Conservation (phyloP, 805 yeast species). For the Spathaspora sp. region DNA sequence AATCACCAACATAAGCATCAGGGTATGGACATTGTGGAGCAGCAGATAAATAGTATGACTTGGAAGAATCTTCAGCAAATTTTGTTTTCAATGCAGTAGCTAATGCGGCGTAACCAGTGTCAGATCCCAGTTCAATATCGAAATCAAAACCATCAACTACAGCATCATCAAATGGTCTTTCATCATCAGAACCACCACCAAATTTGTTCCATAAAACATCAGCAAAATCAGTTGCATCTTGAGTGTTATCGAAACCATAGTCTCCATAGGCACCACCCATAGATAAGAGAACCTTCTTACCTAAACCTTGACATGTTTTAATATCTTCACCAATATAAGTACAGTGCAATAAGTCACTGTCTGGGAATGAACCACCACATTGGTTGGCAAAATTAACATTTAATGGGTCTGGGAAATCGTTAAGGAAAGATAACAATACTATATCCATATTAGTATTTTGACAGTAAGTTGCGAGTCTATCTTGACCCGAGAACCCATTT, state of each 20-base stretch:
- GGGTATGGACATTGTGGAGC: slow-evolving; percentile 94
- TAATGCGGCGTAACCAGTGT: slow-evolving; percentile 21
- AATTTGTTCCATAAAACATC: slow-evolving; percentile 31
- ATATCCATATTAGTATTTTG: slow-evolving; percentile 63
- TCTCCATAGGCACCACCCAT: slow-evolving; percentile 42
- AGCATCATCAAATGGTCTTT: slow-evolving; percentile 26
- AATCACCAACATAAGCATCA: slow-evolving; percentile 44
- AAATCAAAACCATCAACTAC: slow-evolving; percentile 33
- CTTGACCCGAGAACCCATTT: slow-evolving; percentile 21
- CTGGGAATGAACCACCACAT: slow-evolving; percentile 23
- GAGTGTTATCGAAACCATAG: slow-evolving; percentile 50
- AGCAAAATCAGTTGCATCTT: slow-evolving; percentile 55
- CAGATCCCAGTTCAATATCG: slow-evolving; percentile 23
- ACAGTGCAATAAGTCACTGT: slow-evolving; percentile 35
- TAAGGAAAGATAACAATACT: slow-evolving; percentile 63
- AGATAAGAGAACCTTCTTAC: slow-evolving; percentile 72
- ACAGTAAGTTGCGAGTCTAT: slow-evolving; percentile 49
- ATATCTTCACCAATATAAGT: slow-evolving; percentile 53
- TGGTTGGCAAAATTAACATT: slow-evolving; percentile 17
- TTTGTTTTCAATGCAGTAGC: slow-evolving; percentile 23
- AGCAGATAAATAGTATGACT: slow-evolving; percentile 72
- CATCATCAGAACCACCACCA: slow-evolving; percentile 24
- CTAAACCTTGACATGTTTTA: slow-evolving; percentile 64
- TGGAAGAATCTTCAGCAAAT: slow-evolving; percentile 32
- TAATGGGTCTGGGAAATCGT: slow-evolving; percentile 44